Evolutionary conservation across 106 monocot species (phyloP).

Genomic region (Phalaenopsis aphrodite): DNA sequence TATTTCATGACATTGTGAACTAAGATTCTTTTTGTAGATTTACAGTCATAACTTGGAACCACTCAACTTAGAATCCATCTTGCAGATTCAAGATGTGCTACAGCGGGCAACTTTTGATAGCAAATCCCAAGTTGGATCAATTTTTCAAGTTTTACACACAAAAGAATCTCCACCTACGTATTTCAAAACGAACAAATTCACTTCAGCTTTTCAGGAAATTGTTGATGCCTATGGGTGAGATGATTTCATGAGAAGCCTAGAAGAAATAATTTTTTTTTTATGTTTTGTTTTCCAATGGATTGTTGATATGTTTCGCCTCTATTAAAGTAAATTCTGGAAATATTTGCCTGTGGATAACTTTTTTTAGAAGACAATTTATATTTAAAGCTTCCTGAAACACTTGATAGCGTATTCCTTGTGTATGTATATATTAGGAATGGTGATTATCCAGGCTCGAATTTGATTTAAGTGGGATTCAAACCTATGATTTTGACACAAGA

Average conservation of each 20-base stretch:
- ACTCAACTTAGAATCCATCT: conserved; percentile 1
- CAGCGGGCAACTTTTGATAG: conserved; percentile 64
- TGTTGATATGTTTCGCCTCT: not conserved
- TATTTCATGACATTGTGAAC: not conserved
- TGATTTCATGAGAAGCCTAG: not conserved
- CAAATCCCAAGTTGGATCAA: conserved; percentile 96
- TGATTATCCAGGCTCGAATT: too few species aligned
- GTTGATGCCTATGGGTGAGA: conserved; percentile 98
- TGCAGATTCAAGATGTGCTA: conserved; percentile 78
- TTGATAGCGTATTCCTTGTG: not conserved
- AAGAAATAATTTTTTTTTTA: not conserved
- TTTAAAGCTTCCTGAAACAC: not conserved
- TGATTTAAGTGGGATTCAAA: too few species aligned
- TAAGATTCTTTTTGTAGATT: not conserved
- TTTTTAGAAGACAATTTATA: not conserved
- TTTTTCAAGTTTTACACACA: conserved; percentile 86
- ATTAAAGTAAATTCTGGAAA: not conserved
- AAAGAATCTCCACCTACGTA: conserved; percentile 88
- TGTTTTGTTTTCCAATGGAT: not conserved
- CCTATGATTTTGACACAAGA: too few species aligned
- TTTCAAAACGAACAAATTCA: conserved; percentile 91
- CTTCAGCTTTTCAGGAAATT: conserved; percentile 91
- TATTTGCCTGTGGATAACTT: not conserved
- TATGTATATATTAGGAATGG: too few species aligned
- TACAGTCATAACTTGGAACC: conserved; percentile 3